Conservation (phyloP, 108 stramenopile genomes). For the Stephanodiscus triporus region DNA sequence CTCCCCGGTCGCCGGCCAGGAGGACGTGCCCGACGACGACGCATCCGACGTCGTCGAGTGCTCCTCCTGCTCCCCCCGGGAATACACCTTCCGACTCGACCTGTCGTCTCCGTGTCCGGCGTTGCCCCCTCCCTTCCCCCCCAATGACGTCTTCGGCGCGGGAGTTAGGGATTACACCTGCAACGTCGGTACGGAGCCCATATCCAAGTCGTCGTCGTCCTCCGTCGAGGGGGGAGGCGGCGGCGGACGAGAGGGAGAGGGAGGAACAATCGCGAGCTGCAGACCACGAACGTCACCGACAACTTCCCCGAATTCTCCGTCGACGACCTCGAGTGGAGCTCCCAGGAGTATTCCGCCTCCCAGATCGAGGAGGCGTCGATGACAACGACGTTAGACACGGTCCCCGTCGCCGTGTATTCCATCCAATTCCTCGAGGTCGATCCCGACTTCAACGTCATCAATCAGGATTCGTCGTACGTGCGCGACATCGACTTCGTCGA, state of each 20-base stretch:
- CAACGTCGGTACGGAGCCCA: slow-evolving; percentile 31
- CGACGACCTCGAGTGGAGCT: neutral
- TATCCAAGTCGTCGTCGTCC: neutral
- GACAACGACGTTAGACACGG: slow-evolving; percentile 7
- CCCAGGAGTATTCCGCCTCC: neutral
- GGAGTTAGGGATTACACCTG: slow-evolving; percentile 53
- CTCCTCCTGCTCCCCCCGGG: slow-evolving; percentile 46
- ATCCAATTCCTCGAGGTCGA: slow-evolving; percentile 48
- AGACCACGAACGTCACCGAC: neutral
- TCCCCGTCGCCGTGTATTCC: slow-evolving; percentile 37
- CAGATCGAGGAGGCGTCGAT: neutral
- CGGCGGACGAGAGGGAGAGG: neutral
- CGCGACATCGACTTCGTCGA: slow-evolving; percentile 12
- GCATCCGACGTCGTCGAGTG: slow-evolving; percentile 19
- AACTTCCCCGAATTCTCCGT: neutral
- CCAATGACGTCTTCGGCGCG: slow-evolving; percentile 40
- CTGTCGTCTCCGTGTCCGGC: slow-evolving; percentile 34
- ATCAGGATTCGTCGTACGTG: slow-evolving; percentile 28
- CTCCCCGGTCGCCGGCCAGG: neutral
- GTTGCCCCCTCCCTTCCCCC: slow-evolving; percentile 38
- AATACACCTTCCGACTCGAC: slow-evolving; percentile 40
- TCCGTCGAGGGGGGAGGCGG: neutral
- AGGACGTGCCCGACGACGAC: neutral
- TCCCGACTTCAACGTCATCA: slow-evolving; percentile 29
- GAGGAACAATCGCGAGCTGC: too few species aligned